A percentile compares a stretch with the other conserved stretches of the same genome.
phyloP scores from a whole-genome alignment of 176 grass and related monocot species.

The Paspalum vaginatum region DNA sequence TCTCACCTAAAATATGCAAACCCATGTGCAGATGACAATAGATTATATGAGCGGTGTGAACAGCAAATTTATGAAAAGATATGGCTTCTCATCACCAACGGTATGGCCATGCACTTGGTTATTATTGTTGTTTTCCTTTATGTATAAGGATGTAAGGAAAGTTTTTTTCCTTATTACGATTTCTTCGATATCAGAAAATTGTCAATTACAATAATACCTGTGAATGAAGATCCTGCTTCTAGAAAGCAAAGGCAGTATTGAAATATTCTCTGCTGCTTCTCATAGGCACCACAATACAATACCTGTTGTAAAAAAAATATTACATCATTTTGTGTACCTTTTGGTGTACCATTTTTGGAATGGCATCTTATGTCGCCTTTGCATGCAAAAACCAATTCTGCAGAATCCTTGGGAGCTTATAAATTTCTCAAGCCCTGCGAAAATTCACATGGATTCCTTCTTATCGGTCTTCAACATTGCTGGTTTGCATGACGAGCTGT shows the following conservation, averaged over 20 bases:
- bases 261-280: not conserved
- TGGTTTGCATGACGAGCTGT: conserved; percentile 78
- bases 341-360: not conserved
- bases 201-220: not conserved
- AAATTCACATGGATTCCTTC: conserved; percentile 93
- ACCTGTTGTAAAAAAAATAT: not conserved
- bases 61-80: conserved; percentile 83
- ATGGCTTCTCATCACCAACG: conserved; percentile 90
- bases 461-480: conserved; percentile 91
- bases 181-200: conserved; percentile 1
- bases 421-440: conserved; percentile 68
- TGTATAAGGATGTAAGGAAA: not conserved
- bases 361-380: conserved; percentile 12
- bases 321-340: not conserved
- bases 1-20: conserved; percentile 10
- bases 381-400: conserved; percentile 28
- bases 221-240: conserved; percentile 27
- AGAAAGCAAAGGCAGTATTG: not conserved
- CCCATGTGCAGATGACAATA: conserved; percentile 74
- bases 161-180: not conserved
- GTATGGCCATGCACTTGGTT: conserved; percentile 56
- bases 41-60: conserved; percentile 87
- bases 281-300: not conserved
- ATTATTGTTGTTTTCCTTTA: conserved; percentile 7
- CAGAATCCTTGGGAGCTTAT: conserved; percentile 97